Evolutionary conservation across 176 grass and related monocot species (phyloP), one percentile per base, ranked within the genome.

Genomic region (Elymus sibiricus): DNA sequence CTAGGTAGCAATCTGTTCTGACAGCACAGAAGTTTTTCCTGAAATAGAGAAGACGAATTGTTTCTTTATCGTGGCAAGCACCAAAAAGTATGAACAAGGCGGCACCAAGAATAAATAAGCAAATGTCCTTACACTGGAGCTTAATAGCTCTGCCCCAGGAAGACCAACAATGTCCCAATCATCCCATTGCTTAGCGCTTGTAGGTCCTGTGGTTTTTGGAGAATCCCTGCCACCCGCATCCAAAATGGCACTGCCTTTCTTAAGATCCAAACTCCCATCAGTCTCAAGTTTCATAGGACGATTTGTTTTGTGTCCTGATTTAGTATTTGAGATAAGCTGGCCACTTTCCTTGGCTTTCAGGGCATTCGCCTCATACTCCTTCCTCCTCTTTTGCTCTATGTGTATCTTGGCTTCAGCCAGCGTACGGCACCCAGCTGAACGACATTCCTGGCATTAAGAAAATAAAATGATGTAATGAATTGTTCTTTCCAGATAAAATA

Each of bases 161-260:
- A 99, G 88, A 62, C 97, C 97, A 87, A 90, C 87, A 59, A 99
- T 85, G 86, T 99, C 97, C 94, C 94, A 99, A 68, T 96, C 94
- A 81, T 96, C 97, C 89, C 86, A 99, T 53, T 87, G 79, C 84
- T 88, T 95, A 31, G 69, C 44, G 69, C 17, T 71, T 85, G 83
- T 26, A 16, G 66, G 80, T 61, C 88, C 89, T 49, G 85, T 79
- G 61, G 65, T 79, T 74, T 90, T 90, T 28, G 87, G 88, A 81
- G 86, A 93, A 84, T 93, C 86, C 83, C 89, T 88, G 59, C 78
- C 76, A 73, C 83, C 84, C 82, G 92, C 80, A 84, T 95, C 88
- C 60, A 93, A 84, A 40, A 80, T 81, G 39, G 55, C 46, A 22
- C 49, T 70, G n/a, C 93, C 90, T 89, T 95, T 99, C 90, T 92